Percentiles rank a stretch among this genome's conserved stretches.
phyloP scores from a whole-genome alignment of 768 basidiomycete genomes.

The Hirschioporus abietinus region DNA sequence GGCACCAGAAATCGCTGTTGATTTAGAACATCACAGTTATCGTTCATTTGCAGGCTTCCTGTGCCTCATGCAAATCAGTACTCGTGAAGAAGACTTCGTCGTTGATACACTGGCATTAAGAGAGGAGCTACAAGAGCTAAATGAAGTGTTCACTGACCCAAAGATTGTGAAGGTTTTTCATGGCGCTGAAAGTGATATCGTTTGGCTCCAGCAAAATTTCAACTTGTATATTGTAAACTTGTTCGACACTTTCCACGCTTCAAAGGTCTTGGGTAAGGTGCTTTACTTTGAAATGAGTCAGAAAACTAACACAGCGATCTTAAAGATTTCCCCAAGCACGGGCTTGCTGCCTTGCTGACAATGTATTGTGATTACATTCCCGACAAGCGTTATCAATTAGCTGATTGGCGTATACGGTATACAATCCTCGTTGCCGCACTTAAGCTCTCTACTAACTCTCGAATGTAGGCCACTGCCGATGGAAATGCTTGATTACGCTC shows the following conservation, averaged over 20 bases:
- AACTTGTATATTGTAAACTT: conserved; percentile 89
- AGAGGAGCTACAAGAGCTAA: conserved; percentile 66
- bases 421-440: conserved; percentile 12
- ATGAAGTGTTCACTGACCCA: conserved; percentile 83
- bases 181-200: conserved; percentile 89
- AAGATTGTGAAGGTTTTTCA: conserved; percentile 88
- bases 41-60: conserved; percentile 83
- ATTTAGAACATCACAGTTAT: conserved; percentile 91
- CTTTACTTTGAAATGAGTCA: background rate
- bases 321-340: conserved; percentile 76
- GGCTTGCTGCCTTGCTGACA: conserved; percentile 77
- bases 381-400: conserved; percentile 94
- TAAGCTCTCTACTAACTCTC: background rate
- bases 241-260: conserved; percentile 98
- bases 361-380: conserved; percentile 87
- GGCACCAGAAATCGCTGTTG: conserved; percentile 81
- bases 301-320: background rate
- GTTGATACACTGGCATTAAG: conserved; percentile 77
- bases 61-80: conserved; percentile 91
- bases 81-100: conserved; percentile 78
- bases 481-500: conserved; percentile 90
- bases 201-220: conserved; percentile 97
- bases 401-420: conserved; percentile 93
- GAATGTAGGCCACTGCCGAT: conserved; percentile 61
- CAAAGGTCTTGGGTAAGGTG: conserved; percentile 65